These are phyloP conservation scores for Tetrahymena elliotti DNA, from an alignment of 73 alveolate species.

Conservation along the genomic window DNA sequence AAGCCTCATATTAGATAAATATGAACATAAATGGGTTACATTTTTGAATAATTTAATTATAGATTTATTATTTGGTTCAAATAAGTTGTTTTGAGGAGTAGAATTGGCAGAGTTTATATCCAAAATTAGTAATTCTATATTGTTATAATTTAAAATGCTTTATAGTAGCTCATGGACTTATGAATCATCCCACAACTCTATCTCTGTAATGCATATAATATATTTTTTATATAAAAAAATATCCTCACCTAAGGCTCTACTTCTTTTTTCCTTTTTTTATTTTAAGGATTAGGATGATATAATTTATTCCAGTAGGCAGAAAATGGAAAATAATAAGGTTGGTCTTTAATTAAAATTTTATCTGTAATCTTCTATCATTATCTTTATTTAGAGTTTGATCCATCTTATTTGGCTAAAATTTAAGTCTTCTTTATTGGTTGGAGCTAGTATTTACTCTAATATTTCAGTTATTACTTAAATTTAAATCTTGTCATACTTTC, in stretches of 20 bases:
- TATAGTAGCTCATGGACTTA: neutral
- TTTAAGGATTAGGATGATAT: neutral
- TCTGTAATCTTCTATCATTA: neutral
- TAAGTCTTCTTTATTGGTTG: neutral
- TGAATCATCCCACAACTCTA: neutral
- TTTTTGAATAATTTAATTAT: neutral
- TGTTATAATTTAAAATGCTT: neutral
- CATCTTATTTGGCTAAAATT: neutral
- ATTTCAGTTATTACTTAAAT: neutral
- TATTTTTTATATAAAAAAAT: neutral
- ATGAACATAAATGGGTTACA: neutral
- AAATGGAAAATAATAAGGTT: neutral
- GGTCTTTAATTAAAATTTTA: neutral
- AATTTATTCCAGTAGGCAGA: neutral
- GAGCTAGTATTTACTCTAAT: neutral
- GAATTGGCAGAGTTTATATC: neutral
- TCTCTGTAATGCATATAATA: neutral
- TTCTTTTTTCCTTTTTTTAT: neutral
- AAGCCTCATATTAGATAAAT: neutral
- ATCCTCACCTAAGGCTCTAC: neutral
- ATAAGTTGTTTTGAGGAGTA: neutral
- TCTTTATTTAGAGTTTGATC: neutral
- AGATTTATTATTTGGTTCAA: neutral
- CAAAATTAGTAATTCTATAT: neutral
- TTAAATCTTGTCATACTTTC: neutral